These are phyloP conservation scores for Murraya koenigii DNA, from an alignment of 345 rosid species.

Conservation along the genomic window DNA sequence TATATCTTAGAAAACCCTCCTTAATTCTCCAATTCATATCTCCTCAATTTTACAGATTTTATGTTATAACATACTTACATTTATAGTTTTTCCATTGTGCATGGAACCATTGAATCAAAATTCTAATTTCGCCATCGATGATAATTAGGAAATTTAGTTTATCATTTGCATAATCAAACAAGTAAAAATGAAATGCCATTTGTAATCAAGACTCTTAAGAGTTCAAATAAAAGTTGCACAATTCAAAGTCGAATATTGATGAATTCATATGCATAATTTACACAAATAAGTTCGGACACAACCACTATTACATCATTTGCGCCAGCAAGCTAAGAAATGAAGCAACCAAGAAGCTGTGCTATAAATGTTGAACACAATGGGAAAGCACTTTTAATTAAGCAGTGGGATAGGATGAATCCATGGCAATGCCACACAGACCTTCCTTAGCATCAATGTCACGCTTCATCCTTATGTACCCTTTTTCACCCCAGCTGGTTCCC, in stretches of 20 bases:
- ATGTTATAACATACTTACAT: no score
- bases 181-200: not conserved
- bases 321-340: not conserved
- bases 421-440: slow-evolving; percentile 32
- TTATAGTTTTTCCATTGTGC: no score
- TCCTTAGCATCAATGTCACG: slow-evolving; percentile 21
- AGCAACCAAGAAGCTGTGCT: not conserved
- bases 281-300: not conserved
- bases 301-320: not conserved
- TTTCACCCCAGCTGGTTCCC: slow-evolving; percentile 34
- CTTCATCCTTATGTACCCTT: slow-evolving; percentile 32
- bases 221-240: not conserved
- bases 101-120: no score
- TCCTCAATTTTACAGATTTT: no score
- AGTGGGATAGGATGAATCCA: slow-evolving; percentile 27
- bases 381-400: slow-evolving; percentile 1
- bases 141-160: no score
- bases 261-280: not conserved
- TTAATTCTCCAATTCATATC: no score
- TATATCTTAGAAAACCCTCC: no score
- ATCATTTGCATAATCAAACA: no score
- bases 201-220: not conserved
- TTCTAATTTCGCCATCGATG: no score
- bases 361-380: not conserved
- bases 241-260: not conserved